phyloP scores from a whole-genome alignment of 345 rosid genomes.

The Noccaea bulbosa region DNA sequence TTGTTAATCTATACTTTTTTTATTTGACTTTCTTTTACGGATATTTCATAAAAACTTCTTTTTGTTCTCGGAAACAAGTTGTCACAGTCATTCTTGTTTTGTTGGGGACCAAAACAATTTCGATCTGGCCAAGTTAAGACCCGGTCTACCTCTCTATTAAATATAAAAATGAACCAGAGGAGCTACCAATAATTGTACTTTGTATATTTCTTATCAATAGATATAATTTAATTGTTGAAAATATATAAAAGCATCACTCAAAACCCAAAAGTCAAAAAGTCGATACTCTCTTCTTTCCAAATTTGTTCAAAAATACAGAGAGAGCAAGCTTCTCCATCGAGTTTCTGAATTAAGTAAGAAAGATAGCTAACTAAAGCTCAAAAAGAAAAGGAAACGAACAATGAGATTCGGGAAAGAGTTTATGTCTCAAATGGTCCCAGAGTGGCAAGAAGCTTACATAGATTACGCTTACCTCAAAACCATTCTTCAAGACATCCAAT shows the following conservation, averaged over 20 bases:
- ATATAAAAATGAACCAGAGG: no score
- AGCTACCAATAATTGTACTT: no score
- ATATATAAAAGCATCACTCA: constrained; percentile 14
- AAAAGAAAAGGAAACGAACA: constrained; percentile 24
- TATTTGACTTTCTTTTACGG: no score
- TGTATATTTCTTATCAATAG: no score
- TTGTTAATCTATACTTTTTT: no score
- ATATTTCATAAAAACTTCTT: no score
- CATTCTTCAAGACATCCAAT: constrained; percentile 51
- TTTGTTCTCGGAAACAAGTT: no score
- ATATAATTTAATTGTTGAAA: neutral
- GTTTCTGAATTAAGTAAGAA: neutral
- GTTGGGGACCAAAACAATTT: no score
- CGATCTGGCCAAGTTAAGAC: no score
- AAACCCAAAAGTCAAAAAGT: constrained; percentile 23
- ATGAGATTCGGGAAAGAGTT: constrained; percentile 89
- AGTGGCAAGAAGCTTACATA: constrained; percentile 85
- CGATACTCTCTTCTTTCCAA: neutral
- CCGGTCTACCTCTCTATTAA: no score
- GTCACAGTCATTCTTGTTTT: no score
- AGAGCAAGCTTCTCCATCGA: constrained; percentile 21
- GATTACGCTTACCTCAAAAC: constrained; percentile 63
- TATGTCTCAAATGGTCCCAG: constrained; percentile 66
- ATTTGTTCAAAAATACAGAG: neutral
- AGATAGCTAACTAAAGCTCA: neutral